Conservation (phyloP, 1,139 yeast species). For the Debaryomyces fabryi region DNA sequence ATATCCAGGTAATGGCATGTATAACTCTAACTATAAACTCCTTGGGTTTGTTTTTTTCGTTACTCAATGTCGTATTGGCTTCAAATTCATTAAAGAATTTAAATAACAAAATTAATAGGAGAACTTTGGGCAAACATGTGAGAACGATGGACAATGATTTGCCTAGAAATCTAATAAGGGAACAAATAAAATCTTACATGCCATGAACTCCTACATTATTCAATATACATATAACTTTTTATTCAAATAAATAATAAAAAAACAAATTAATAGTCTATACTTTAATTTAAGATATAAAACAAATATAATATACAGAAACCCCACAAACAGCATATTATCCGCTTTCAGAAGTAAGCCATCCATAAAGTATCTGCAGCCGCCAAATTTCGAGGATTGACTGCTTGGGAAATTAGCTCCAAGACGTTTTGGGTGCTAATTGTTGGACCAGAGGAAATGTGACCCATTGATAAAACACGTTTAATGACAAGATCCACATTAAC, state of each 20-base stretch:
- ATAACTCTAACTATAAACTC: conserved; percentile 14
- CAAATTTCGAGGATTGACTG: conserved; percentile 92
- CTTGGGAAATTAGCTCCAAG: conserved; percentile 88
- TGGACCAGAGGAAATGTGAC: conserved; percentile 75
- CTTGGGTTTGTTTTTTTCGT: conserved; percentile 13
- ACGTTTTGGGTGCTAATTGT: conserved; percentile 91
- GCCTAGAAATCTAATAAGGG: not conserved
- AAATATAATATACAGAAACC: not conserved
- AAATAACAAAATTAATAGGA: conserved; percentile 24
- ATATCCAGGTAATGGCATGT: conserved; percentile 20
- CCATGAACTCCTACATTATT: not conserved
- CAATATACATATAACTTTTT: not conserved
- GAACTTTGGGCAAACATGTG: conserved; percentile 8
- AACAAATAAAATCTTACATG: conserved; percentile 6
- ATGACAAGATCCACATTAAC: conserved; percentile 85
- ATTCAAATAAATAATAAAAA: conserved; percentile 1
- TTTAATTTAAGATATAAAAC: not conserved
- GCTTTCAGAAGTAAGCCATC: conserved; percentile 82
- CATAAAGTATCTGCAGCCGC: conserved; percentile 92
- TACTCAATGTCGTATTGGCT: conserved; percentile 10
- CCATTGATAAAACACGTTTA: conserved; percentile 68
- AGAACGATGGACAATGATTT: not conserved
- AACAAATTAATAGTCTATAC: not conserved
- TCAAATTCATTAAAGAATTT: conserved; percentile 15
- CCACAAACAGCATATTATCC: not conserved